These are phyloP conservation scores for Cadophora malorum DNA, from an alignment of 2,329 filamentous ascomycete species.

Conservation along the genomic window DNA sequence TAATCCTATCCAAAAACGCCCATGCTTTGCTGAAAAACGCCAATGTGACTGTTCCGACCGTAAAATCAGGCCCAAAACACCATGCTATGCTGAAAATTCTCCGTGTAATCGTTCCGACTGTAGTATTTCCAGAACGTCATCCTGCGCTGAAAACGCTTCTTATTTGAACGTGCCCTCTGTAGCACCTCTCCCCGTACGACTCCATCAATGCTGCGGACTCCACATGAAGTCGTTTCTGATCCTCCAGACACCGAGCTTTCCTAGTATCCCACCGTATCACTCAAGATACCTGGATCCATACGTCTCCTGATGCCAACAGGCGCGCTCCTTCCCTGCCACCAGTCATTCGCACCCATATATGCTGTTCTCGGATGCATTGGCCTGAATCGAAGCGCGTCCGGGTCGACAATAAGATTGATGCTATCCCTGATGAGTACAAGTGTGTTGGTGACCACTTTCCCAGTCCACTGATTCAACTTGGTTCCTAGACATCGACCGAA, in stretches of 20 bases:
- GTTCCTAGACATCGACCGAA: conserved; percentile 67
- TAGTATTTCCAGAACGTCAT: neutral
- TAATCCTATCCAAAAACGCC: neutral
- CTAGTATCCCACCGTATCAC: neutral
- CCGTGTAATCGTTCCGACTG: neutral
- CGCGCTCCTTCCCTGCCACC: conserved; percentile 25
- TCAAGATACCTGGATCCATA: conserved; percentile 2
- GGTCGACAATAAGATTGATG: conserved; percentile 20
- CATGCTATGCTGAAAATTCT: neutral
- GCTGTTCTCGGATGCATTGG: conserved; percentile 3
- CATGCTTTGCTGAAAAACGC: neutral
- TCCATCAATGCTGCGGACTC: neutral
- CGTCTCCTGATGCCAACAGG: neutral
- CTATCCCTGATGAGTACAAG: conserved; percentile 9
- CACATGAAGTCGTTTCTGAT: neutral
- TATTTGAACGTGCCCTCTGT: neutral
- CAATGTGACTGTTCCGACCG: neutral
- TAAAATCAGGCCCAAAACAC: neutral
- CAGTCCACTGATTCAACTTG: conserved; percentile 66
- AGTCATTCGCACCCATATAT: conserved; percentile 21
- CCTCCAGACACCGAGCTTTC: neutral
- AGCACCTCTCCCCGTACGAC: neutral
- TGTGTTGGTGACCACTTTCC: conserved; percentile 30
- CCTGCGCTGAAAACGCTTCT: neutral
- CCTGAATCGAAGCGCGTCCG: conserved; percentile 6